Evolutionary conservation across 257 asterid species (phyloP).

Genomic region (Asclepias syriaca): DNA sequence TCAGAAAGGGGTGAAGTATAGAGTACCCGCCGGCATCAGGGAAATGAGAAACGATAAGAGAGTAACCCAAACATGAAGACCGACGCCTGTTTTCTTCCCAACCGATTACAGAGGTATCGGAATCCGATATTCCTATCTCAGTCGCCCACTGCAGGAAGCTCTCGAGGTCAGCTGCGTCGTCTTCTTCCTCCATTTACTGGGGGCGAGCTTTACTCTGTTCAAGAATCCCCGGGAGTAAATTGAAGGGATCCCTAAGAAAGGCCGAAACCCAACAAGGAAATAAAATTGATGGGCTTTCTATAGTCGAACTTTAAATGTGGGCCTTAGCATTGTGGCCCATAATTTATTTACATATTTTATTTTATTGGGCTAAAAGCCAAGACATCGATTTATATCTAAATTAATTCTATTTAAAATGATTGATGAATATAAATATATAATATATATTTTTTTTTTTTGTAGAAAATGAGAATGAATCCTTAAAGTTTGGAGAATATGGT

Average conservation of each 20-base stretch:
- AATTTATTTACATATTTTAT: too few species aligned
- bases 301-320: not conserved
- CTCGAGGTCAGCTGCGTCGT: constrained; percentile 37
- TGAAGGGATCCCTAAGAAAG: not conserved
- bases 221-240: not conserved
- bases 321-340: not conserved
- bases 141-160: constrained; percentile 70
- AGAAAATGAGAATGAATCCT: too few species aligned
- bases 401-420: too few species aligned
- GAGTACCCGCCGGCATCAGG: constrained; percentile 88
- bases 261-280: not conserved
- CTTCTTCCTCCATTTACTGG: constrained; percentile 19
- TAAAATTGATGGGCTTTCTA: not conserved
- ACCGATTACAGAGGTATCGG: constrained; percentile 14
- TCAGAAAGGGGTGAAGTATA: not conserved
- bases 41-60: constrained; percentile 50
- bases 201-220: not conserved
- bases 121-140: constrained; percentile 58
- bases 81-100: not conserved
- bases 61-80: constrained; percentile 44
- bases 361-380: too few species aligned
- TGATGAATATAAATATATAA: too few species aligned
- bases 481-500: too few species aligned
- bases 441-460: too few species aligned
- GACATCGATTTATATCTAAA: too few species aligned